Evolutionary conservation across 495 filamentous ascomycete genomes (phyloP).

Genomic region (Penicillium paxilli): DNA sequence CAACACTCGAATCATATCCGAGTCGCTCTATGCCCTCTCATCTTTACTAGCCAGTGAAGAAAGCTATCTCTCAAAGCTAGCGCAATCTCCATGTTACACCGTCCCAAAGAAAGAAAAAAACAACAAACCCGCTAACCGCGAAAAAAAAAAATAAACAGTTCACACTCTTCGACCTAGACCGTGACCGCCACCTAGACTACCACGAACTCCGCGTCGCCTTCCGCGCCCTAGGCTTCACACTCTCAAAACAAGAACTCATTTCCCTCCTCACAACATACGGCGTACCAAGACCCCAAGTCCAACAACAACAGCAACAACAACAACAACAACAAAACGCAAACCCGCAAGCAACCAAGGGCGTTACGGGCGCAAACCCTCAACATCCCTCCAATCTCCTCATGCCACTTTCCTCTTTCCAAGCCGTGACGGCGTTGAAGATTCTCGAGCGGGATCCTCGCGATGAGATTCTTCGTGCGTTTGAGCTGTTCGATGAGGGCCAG

Average conservation of each 20-base stretch:
- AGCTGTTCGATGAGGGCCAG: conserved; percentile 76
- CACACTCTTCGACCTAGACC: conserved; percentile 94
- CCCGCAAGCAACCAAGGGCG: conserved; percentile 20
- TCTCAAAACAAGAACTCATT: conserved; percentile 80
- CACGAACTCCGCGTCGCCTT: conserved; percentile 98
- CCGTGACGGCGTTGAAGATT: conserved; percentile 78
- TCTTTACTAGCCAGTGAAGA: too few relatives aligned
- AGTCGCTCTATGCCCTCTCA: not conserved
- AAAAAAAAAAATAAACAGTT: conserved; percentile 58
- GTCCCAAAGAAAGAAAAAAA: not conserved
- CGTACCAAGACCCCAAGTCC: conserved; percentile 53
- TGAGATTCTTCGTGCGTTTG: conserved; percentile 89
- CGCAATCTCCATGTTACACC: too few relatives aligned
- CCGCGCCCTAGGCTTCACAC: conserved; percentile 92
- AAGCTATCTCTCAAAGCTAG: too few relatives aligned
- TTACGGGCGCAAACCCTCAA: conserved; percentile 37
- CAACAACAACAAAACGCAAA: conserved; percentile 31
- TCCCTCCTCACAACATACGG: conserved; percentile 73
- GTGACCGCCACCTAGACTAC: conserved; percentile 91
- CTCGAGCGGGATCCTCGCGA: conserved; percentile 80
- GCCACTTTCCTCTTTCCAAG: conserved; percentile 70
- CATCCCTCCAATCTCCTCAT: conserved; percentile 62
- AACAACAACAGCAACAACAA: conserved; percentile 40
- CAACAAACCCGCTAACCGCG: not conserved
- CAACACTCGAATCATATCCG: not conserved